Percentiles rank a stretch among this genome's conserved stretches.
Evolutionary conservation across 1,284 basidiomycete genomes (phyloP).

Genomic region (Malassezia vespertilionis): DNA sequence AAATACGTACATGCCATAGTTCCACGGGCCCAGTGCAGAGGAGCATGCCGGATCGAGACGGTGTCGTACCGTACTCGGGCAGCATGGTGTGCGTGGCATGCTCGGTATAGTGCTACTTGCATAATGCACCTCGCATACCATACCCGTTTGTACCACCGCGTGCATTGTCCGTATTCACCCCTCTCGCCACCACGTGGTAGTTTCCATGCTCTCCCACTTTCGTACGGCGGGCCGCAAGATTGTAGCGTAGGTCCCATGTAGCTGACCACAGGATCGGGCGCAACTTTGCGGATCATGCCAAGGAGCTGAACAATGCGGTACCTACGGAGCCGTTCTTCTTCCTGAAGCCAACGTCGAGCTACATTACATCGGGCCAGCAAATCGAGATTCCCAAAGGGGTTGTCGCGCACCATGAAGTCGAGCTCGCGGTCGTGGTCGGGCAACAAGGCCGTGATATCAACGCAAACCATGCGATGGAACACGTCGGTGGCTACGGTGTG

Average conservation of each 20-base stretch:
- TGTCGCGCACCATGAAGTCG: conserved; percentile 87
- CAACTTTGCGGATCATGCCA: conserved; percentile 64
- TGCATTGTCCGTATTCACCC: too few relatives aligned
- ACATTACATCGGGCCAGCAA: conserved; percentile 61
- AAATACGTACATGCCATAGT: too few relatives aligned
- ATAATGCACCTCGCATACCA: too few relatives aligned
- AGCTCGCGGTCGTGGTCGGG: conserved; percentile 81
- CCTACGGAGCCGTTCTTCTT: conserved; percentile 98
- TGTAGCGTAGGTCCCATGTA: conserved; percentile 58
- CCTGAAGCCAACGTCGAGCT: conserved; percentile 87
- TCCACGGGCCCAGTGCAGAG: too few relatives aligned
- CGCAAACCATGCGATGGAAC: conserved; percentile 59
- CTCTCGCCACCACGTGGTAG: neutral
- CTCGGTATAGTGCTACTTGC: too few relatives aligned
- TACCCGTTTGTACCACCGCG: too few relatives aligned
- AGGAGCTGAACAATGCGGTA: conserved; percentile 77
- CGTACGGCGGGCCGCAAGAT: conserved; percentile 51
- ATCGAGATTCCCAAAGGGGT: conserved; percentile 79
- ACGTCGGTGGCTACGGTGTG: conserved; percentile 71
- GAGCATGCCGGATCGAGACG: too few relatives aligned
- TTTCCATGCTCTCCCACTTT: conserved; percentile 28
- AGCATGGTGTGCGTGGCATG: too few relatives aligned
- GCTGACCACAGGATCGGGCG: conserved; percentile 40
- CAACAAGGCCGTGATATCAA: conserved; percentile 70
- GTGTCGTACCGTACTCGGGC: too few relatives aligned